Evolutionary conservation across 306 rosid species (phyloP), one percentile per base, ranked within the genome.

Genomic region (Mimosa bimucronata): DNA sequence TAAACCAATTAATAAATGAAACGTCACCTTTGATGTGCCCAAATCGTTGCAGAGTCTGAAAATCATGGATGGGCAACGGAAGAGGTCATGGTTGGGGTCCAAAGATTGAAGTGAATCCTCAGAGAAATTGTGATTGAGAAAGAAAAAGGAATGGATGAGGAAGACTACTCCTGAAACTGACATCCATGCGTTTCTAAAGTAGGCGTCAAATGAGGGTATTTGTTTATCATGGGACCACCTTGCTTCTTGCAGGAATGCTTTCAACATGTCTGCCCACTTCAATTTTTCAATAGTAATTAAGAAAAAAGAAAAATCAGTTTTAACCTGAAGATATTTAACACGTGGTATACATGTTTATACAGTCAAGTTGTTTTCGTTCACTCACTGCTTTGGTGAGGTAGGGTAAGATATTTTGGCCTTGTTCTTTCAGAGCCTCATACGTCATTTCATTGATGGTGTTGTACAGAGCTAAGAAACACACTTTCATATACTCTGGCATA

Each of bases 11-110:
- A n/a, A n/a, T 9, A 10, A 9, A 2, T 28, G 13, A 19, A 19
- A 57, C 2, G 2, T 23, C 19, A 88, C 90, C 89, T 14, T 61
- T 0, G 87, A 87, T 26, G 94, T 90, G 42, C 65, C 90, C 83
- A 85, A 52, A 80, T 92, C 97, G 42, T 92, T 90, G 77, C 80
- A 81, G 16, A 90, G 89, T 37, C 94, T 84, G 46, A 90, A 88
- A 74, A 88, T 86, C 2, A 29, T n/a, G 48, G 91, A 85, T 0
- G 93, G 86, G 40, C 71, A 71, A 5, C 66, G 73, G 31, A 87
- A 26, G 30, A 87, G 79, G 45, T 75, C 25, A 12, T 85, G 89
- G 71, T 19, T 62, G 26, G 78, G 83, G 9, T 79, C 55, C 48
- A 88, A 72, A 74, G 77, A 45, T 3, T 75, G 66, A 44, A 88